These are phyloP conservation scores for Neurospora cerealis DNA, from an alignment of 495 filamentous ascomycete species.

Conservation along the genomic window DNA sequence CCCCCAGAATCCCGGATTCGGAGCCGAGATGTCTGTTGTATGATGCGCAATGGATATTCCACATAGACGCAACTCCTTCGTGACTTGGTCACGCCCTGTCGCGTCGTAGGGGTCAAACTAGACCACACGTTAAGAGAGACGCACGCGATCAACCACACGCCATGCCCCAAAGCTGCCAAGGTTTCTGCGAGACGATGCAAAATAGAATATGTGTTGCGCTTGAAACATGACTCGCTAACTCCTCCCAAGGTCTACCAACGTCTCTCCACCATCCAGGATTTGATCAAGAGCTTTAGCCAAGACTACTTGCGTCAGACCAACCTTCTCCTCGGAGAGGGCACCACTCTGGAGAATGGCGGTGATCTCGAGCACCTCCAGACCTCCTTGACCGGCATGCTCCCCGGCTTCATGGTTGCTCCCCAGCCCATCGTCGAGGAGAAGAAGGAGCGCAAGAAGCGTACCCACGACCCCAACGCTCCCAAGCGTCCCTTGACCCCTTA, in stretches of 20 bases:
- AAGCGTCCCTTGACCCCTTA: slow-evolving; percentile 90
- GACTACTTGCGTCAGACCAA: slow-evolving; percentile 79
- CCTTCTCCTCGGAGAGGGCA: slow-evolving; percentile 58
- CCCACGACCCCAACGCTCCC: slow-evolving; percentile 84
- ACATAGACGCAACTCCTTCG: background rate
- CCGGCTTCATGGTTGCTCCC: slow-evolving; percentile 27
- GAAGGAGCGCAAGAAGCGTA: slow-evolving; percentile 81
- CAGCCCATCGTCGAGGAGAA: slow-evolving; percentile 46
- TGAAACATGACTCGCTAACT: slow-evolving; percentile 17
- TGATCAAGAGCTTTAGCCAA: slow-evolving; percentile 61
- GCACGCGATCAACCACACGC: background rate
- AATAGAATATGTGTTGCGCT: background rate
- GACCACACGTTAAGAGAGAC: background rate
- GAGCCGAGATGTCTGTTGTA: background rate
- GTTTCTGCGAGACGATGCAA: background rate
- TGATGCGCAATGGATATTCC: background rate
- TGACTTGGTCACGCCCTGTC: background rate
- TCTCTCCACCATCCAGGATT: slow-evolving; percentile 60
- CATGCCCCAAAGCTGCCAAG: background rate
- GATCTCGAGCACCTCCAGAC: slow-evolving; percentile 44
- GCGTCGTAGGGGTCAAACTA: background rate
- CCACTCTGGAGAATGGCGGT: slow-evolving; percentile 35
- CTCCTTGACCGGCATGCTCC: slow-evolving; percentile 20
- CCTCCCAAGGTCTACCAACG: slow-evolving; percentile 55
- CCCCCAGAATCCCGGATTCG: background rate